Conservation (phyloP, 768 basidiomycete species). For the Leucogyrophana mollusca region DNA sequence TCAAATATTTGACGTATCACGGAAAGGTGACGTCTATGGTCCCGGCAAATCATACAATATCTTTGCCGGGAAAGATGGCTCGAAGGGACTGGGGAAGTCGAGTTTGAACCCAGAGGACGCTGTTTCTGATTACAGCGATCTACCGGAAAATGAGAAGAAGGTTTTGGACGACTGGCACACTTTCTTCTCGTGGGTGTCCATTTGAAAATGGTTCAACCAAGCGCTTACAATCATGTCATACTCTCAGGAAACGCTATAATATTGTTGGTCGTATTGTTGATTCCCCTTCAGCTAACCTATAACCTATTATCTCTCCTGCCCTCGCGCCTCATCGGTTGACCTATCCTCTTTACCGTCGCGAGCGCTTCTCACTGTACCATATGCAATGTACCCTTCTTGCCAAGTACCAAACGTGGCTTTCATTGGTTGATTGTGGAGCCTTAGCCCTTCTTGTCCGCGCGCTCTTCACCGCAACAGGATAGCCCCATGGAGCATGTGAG, state of each 20-base stretch:
- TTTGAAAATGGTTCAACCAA: background rate
- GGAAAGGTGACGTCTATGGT: slow-evolving; percentile 88
- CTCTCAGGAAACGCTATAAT: slow-evolving; percentile 77
- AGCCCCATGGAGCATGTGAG: too few species aligned
- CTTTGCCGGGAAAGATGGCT: slow-evolving; percentile 95
- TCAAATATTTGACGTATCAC: slow-evolving; percentile 86
- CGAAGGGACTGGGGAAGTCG: slow-evolving; percentile 84
- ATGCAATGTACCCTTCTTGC: too few species aligned
- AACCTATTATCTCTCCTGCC: too few species aligned
- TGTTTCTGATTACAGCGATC: slow-evolving; percentile 76
- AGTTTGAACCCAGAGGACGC: slow-evolving; percentile 86
- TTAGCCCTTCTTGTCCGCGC: too few species aligned
- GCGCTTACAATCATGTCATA: slow-evolving; percentile 1
- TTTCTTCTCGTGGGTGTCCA: slow-evolving; percentile 75
- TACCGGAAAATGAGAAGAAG: slow-evolving; percentile 72
- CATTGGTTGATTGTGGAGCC: too few species aligned
- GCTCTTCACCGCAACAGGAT: too few species aligned
- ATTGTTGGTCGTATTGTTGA: slow-evolving; percentile 76
- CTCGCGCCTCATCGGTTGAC: too few species aligned
- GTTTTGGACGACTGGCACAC: slow-evolving; percentile 86
- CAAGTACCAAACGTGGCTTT: too few species aligned
- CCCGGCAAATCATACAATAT: slow-evolving; percentile 73
- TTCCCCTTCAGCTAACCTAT: slow-evolving; percentile 32
- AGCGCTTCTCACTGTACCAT: too few species aligned
- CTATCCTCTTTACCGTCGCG: too few species aligned